phyloP scores from a whole-genome alignment of 805 yeast species.

The Saccharomycopsis sp. region DNA sequence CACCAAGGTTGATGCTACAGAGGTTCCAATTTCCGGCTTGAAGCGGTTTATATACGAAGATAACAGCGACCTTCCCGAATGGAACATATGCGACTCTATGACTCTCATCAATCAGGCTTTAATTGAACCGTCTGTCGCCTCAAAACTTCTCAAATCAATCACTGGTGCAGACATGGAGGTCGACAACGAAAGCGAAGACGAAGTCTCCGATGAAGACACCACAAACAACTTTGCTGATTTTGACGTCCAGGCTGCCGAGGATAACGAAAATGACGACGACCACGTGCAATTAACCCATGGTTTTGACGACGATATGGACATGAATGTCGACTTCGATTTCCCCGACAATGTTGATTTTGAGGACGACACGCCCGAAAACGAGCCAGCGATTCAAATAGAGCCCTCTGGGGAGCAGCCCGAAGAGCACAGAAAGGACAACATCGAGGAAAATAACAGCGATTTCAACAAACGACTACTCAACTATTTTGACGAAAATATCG shows the following conservation, averaged over 20 bases:
- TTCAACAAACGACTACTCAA: constrained; percentile 64
- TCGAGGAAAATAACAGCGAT: constrained; percentile 25
- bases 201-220: constrained; percentile 15
- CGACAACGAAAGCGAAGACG: not conserved
- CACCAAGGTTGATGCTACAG: not conserved
- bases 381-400: not conserved
- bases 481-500: constrained; percentile 66
- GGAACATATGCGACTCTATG: not conserved
- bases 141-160: not conserved
- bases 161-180: constrained; percentile 18
- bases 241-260: constrained; percentile 3
- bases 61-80: not conserved
- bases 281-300: constrained; percentile 5
- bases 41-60: not conserved
- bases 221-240: not conserved
- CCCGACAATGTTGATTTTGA: not conserved
- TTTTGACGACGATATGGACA: constrained; percentile 16
- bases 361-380: not conserved
- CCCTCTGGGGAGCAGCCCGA: not conserved
- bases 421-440: constrained; percentile 22
- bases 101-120: not conserved
- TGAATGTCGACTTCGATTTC: constrained; percentile 3
- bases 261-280: constrained; percentile 19
- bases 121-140: not conserved
- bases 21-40: not conserved